Evolutionary conservation across 192 early-diverging fungal genomes (phyloP).

Genomic region (Linnemannia schmuckeri): DNA sequence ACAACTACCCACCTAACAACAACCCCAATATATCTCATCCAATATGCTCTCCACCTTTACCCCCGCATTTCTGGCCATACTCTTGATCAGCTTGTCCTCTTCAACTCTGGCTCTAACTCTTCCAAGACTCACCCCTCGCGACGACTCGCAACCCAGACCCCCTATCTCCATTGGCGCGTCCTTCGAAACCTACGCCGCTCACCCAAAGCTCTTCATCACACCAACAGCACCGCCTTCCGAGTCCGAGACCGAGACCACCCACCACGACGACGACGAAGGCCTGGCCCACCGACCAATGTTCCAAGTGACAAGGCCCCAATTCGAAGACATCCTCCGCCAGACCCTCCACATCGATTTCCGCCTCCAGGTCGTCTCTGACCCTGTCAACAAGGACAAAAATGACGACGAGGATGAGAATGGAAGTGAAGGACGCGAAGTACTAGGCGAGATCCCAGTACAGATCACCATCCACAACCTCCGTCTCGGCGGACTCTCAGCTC

Average conservation of each 20-base stretch:
- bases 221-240: not conserved
- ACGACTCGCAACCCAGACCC: not conserved
- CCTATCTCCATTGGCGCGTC: not conserved
- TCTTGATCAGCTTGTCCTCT: not conserved
- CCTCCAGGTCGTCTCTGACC: slow-evolving; percentile 15
- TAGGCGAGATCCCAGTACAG: slow-evolving; percentile 33
- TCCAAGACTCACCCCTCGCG: not conserved
- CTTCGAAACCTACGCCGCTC: not conserved
- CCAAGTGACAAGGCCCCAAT: not conserved
- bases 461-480: slow-evolving; percentile 20
- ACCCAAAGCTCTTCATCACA: not conserved
- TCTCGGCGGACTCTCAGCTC: slow-evolving; percentile 20
- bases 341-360: slow-evolving; percentile 13
- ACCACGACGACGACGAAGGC: not conserved
- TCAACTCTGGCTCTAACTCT: not conserved
- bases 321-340: slow-evolving; percentile 13
- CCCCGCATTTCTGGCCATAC: not conserved
- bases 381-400: not conserved
- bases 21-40: not conserved
- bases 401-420: no score
- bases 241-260: not conserved
- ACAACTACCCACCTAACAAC: not conserved
- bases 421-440: not conserved
- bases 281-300: not conserved
- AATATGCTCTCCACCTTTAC: not conserved